Percentiles rank a stretch among this genome's conserved stretches.
Evolutionary conservation across 1,284 basidiomycete species (phyloP).

Genomic region (Leucoagaricus sp.): DNA sequence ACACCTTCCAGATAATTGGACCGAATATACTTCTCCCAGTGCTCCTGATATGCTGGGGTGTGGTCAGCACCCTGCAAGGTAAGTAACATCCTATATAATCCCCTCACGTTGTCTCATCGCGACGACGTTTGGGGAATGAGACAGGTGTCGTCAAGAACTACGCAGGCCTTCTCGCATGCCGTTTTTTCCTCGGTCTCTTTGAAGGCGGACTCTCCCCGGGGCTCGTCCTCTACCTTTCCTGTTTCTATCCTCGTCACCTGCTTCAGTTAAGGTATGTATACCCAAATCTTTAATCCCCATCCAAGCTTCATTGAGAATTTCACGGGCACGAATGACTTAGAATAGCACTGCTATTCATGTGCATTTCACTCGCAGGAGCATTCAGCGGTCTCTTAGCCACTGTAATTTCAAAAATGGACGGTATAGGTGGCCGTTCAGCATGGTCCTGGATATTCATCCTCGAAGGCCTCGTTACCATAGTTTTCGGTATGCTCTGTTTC

Average conservation of each 20-base stretch:
- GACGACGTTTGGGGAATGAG: neutral
- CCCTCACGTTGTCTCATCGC: neutral
- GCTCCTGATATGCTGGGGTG: slow-evolving; percentile 43
- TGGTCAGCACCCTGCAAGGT: slow-evolving; percentile 49
- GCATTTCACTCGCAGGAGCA: slow-evolving; percentile 43
- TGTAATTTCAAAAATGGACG: slow-evolving; percentile 29
- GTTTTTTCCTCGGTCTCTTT: slow-evolving; percentile 60
- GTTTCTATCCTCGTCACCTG: slow-evolving; percentile 52
- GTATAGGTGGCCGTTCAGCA: slow-evolving; percentile 31
- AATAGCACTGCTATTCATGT: slow-evolving; percentile 49
- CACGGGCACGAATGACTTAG: neutral
- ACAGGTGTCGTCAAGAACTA: slow-evolving; percentile 33
- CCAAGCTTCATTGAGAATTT: too few species aligned
- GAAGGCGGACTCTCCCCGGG: slow-evolving; percentile 64
- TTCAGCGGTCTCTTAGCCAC: slow-evolving; percentile 33
- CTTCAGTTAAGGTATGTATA: slow-evolving; percentile 49
- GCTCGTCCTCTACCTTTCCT: slow-evolving; percentile 52
- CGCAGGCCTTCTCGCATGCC: slow-evolving; percentile 50
- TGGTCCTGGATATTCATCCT: slow-evolving; percentile 44
- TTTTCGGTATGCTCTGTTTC: slow-evolving; percentile 37
- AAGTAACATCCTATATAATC: slow-evolving; percentile 39
- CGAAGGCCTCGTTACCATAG: slow-evolving; percentile 32
- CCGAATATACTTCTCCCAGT: slow-evolving; percentile 52
- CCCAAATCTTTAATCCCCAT: too few species aligned
- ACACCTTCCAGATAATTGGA: slow-evolving; percentile 41